A percentile compares a stretch with the other conserved stretches of the same genome.
These are phyloP conservation scores for Capronia coronata DNA, from an alignment of 2,329 filamentous ascomycete species.

Conservation along the genomic window DNA sequence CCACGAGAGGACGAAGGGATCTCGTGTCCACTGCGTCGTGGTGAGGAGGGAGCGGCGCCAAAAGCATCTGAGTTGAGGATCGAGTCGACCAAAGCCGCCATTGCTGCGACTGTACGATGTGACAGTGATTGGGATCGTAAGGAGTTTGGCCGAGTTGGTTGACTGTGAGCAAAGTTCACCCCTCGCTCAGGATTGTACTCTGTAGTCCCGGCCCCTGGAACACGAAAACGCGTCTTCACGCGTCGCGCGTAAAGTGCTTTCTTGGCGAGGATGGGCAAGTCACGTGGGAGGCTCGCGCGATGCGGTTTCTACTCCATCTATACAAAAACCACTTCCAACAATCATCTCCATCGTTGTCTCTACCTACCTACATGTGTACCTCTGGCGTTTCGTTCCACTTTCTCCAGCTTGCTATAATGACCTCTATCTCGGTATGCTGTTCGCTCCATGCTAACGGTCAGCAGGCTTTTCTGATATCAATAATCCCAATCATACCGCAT, in stretches of 20 bases:
- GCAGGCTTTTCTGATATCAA: too few relatives aligned
- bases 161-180: background rate
- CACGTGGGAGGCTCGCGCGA: background rate
- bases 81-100: constrained; percentile 50
- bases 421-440: too few relatives aligned
- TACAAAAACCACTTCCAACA: too few relatives aligned
- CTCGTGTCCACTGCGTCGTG: constrained; percentile 33
- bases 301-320: too few relatives aligned
- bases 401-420: too few relatives aligned
- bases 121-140: too few relatives aligned
- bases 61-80: constrained; percentile 43
- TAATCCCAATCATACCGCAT: too few relatives aligned
- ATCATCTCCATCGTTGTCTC: too few relatives aligned
- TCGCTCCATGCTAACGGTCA: too few relatives aligned
- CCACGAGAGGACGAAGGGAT: constrained; percentile 50
- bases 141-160: background rate
- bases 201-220: constrained; percentile 1
- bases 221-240: constrained; percentile 2
- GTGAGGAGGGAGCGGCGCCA: constrained; percentile 35
- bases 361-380: too few relatives aligned
- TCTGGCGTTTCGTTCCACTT: too few relatives aligned
- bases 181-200: background rate
- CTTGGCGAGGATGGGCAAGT: background rate
- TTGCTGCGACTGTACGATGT: constrained; percentile 29
- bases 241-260: constrained; percentile 11